Evolutionary conservation across 352 stramenopile genomes (phyloP).

Genomic region (Globisporangium cylindrosporum): DNA sequence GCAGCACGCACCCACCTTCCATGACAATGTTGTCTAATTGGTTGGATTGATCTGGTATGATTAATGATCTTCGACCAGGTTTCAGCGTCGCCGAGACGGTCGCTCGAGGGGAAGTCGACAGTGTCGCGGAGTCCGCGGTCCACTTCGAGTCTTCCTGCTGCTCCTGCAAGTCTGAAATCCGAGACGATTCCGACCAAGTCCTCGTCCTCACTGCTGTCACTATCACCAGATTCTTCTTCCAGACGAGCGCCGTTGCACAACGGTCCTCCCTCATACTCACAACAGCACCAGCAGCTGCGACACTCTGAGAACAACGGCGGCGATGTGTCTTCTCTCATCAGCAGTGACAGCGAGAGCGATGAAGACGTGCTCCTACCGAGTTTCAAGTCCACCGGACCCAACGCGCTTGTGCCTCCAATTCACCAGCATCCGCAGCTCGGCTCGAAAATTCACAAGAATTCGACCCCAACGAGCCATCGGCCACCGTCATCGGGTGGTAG

Average conservation of each 20-base stretch:
- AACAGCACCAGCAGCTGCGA: conserved; percentile 9
- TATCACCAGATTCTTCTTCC: not conserved
- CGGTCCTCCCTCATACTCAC: not conserved
- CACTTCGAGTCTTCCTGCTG: conserved; percentile 13
- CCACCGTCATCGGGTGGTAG: not conserved
- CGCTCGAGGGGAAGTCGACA: conserved; percentile 24
- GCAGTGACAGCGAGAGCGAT: conserved; percentile 74
- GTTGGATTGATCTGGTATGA: not conserved
- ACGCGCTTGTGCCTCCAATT: not conserved
- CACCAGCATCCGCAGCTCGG: conserved; percentile 9
- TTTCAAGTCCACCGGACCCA: conserved; percentile 38
- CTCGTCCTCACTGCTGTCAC: not conserved
- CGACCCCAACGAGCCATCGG: not conserved
- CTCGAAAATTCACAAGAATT: not conserved
- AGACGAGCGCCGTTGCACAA: conserved; percentile 6
- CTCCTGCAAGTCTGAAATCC: not conserved
- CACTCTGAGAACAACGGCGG: conserved; percentile 32
- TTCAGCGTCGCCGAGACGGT: conserved; percentile 4
- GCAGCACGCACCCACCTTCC: not conserved
- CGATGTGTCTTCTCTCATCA: conserved; percentile 75
- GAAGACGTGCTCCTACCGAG: conserved; percentile 59
- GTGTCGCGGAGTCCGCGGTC: conserved; percentile 25
- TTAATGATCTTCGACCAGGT: not conserved
- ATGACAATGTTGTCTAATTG: not conserved
- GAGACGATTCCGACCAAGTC: not conserved